Conservation (phyloP, 345 rosid genomes). For the Moringa oleifera region DNA sequence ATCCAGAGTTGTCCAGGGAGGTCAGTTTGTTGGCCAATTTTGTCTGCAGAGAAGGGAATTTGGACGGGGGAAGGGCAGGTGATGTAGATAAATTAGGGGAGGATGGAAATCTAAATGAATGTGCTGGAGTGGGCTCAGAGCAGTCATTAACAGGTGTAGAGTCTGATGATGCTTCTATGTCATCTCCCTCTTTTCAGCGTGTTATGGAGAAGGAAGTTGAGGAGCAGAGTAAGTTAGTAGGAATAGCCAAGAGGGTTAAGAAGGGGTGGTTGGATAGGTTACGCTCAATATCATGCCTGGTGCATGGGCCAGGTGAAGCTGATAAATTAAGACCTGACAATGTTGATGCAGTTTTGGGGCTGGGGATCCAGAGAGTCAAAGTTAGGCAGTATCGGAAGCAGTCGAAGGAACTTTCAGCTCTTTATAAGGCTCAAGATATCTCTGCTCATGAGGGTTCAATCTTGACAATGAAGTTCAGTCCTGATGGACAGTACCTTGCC, state of each 20-base stretch:
- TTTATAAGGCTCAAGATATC: conserved; percentile 65
- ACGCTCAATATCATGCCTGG: conserved; percentile 49
- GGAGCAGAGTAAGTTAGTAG: conserved; percentile 21
- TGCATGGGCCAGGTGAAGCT: conserved; percentile 33
- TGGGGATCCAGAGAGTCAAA: conserved; percentile 57
- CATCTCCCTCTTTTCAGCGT: conserved; percentile 22
- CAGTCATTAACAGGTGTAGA: conserved; percentile 7
- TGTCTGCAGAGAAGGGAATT: conserved; percentile 31
- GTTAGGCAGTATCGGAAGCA: conserved; percentile 56
- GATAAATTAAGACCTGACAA: conserved; percentile 30
- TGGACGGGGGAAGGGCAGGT: conserved; percentile 19
- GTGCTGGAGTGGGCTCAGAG: conserved; percentile 18
- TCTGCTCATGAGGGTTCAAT: conserved; percentile 72
- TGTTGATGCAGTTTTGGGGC: conserved; percentile 22
- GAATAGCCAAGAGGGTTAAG: conserved; percentile 37
- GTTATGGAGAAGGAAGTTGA: conserved; percentile 17
- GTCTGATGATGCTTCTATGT: conserved; percentile 7
- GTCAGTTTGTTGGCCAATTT: conserved; percentile 23
- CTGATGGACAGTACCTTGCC: conserved; percentile 73
- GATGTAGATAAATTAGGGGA: conserved; percentile 23
- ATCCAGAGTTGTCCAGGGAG: conserved; percentile 33
- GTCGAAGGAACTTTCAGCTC: conserved; percentile 66
- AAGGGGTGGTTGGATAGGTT: conserved; percentile 59
- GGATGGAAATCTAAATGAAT: conserved; percentile 14
- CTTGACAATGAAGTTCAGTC: conserved; percentile 75